These are phyloP conservation scores for Colletotrichum sp. DNA, from an alignment of 2,329 filamentous ascomycete genomes.

Conservation along the genomic window DNA sequence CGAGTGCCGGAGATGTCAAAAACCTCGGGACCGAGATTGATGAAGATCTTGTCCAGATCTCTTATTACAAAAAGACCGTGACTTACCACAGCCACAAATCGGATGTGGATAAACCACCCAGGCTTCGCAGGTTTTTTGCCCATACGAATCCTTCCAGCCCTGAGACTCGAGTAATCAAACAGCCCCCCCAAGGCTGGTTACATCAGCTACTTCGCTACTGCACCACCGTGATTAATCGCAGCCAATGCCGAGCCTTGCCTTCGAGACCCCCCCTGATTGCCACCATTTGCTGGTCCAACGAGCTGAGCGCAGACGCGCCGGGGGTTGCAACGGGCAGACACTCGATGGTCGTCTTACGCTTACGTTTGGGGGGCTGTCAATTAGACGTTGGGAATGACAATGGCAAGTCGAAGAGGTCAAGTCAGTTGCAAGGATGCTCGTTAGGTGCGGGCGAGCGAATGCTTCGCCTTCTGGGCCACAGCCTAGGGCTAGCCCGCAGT, in stretches of 20 bases:
- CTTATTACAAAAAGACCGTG: background rate
- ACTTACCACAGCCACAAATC: background rate
- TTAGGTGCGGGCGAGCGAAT: background rate
- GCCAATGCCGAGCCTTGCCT: background rate
- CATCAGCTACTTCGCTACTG: background rate
- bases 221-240: background rate
- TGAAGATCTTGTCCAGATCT: background rate
- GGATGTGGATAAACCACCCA: background rate
- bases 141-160: background rate
- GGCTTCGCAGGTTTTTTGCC: background rate
- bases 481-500: background rate
- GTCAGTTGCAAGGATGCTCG: background rate
- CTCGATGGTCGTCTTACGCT: background rate
- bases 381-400: background rate
- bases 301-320: background rate
- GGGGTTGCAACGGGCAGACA: background rate
- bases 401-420: background rate
- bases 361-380: background rate
- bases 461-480: background rate
- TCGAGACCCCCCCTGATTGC: background rate
- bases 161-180: background rate
- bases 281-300: background rate
- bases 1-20: background rate
- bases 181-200: background rate
- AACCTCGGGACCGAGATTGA: background rate